Conservation (phyloP, 164 flowering plant species). For the Sedum album region DNA sequence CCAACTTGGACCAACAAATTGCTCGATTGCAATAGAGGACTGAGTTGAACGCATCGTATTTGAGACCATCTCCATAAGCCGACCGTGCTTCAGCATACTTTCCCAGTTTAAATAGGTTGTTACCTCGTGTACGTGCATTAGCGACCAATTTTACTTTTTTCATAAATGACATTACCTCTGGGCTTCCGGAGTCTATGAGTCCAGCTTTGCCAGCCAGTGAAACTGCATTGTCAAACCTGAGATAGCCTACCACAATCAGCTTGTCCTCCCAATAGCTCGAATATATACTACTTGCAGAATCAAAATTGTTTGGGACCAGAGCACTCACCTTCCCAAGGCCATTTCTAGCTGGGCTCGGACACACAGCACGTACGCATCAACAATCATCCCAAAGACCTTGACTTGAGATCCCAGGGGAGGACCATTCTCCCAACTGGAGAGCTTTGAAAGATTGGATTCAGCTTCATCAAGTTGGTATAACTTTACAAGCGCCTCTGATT, state of each 20-base stretch:
- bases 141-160: constrained; percentile 33
- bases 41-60: constrained; percentile 25
- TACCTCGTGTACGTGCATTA: constrained; percentile 37
- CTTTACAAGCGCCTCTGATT: no score
- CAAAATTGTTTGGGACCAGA: no score
- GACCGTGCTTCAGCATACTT: constrained; percentile 37
- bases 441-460: no score
- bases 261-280: no score
- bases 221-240: constrained; percentile 45
- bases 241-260: no score
- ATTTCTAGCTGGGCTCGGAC: no score
- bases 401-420: no score
- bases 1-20: constrained; percentile 77
- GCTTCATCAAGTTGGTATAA: no score
- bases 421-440: no score
- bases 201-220: constrained; percentile 33
- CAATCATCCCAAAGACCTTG: no score
- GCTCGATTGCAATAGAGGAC: constrained; percentile 84
- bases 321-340: neutral
- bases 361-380: no score
- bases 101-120: constrained; percentile 31
- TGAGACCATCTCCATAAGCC: constrained; percentile 51
- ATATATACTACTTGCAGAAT: no score
- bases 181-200: constrained; percentile 23
- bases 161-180: constrained; percentile 23